phyloP scores from a whole-genome alignment of 2,329 filamentous ascomycete genomes.

The Parascedosporium putredinis region DNA sequence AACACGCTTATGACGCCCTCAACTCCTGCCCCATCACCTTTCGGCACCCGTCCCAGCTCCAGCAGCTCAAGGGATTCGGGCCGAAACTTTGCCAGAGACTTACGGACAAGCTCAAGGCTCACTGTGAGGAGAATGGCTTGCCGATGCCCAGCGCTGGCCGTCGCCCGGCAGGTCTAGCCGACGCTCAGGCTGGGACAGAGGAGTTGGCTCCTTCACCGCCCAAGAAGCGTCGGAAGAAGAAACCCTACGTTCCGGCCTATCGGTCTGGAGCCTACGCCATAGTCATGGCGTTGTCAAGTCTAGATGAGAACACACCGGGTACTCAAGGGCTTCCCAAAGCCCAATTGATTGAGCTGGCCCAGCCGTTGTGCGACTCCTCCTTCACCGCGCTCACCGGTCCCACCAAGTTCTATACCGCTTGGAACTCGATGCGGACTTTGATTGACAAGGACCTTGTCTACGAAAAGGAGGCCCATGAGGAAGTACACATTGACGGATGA shows the following conservation, averaged over 20 bases:
- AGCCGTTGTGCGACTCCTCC: slow-evolving; percentile 62
- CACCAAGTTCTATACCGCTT: slow-evolving; percentile 66
- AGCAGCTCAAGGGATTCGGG: slow-evolving; percentile 64
- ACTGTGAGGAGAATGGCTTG: slow-evolving; percentile 57
- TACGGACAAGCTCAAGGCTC: slow-evolving; percentile 45
- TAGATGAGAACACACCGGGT: slow-evolving; percentile 38
- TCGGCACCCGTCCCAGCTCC: slow-evolving; percentile 61
- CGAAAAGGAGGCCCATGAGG: slow-evolving; percentile 56
- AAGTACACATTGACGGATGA: slow-evolving; percentile 66
- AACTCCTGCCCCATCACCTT: slow-evolving; percentile 63
- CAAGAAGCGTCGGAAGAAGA: slow-evolving; percentile 51
- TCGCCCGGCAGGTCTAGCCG: slow-evolving; percentile 26
- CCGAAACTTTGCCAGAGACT: slow-evolving; percentile 61
- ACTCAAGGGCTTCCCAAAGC: slow-evolving; percentile 53
- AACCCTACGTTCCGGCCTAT: slow-evolving; percentile 60
- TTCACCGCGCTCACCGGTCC: slow-evolving; percentile 59
- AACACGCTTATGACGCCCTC: slow-evolving; percentile 65
- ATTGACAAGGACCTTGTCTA: slow-evolving; percentile 63
- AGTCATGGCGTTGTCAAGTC: slow-evolving; percentile 52
- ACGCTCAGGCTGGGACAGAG: slow-evolving; percentile 15
- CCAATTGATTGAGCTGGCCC: slow-evolving; percentile 57
- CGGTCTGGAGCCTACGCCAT: slow-evolving; percentile 69
- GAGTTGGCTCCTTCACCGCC: slow-evolving; percentile 18
- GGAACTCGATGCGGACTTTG: slow-evolving; percentile 73
- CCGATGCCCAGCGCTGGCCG: slow-evolving; percentile 53